phyloP scores from a whole-genome alignment of 495 filamentous ascomycete genomes.

The Trichocladium uniseriatum region DNA sequence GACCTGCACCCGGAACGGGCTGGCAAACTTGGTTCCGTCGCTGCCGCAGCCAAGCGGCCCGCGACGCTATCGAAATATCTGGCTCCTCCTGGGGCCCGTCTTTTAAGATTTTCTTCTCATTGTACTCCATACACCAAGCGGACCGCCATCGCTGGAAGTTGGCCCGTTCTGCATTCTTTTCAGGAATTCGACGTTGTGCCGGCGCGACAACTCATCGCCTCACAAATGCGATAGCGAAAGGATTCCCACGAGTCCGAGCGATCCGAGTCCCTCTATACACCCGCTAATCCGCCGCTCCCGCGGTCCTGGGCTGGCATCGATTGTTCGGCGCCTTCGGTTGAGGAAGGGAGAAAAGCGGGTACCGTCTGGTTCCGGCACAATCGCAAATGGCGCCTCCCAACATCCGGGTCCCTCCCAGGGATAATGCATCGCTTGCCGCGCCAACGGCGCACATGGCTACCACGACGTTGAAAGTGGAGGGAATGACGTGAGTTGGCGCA shows the following conservation, averaged over 20 bases:
- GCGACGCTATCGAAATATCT: background rate
- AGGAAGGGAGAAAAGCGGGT: background rate
- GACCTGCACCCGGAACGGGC: conserved; percentile 3
- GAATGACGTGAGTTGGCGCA: conserved; percentile 61
- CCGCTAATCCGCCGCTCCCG: background rate
- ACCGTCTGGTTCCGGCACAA: background rate
- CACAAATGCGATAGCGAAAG: conserved; percentile 7
- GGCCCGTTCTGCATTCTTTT: conserved; percentile 10
- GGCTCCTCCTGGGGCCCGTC: background rate
- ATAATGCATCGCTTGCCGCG: conserved; percentile 24
- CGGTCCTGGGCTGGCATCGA: background rate
- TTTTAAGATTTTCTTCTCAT: background rate
- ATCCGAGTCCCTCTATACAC: background rate
- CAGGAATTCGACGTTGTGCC: background rate
- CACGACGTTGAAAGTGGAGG: conserved; percentile 80
- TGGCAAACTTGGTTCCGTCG: conserved; percentile 14
- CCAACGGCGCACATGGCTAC: conserved; percentile 61
- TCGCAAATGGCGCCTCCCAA: conserved; percentile 39
- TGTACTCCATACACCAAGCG: background rate
- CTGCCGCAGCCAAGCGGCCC: conserved; percentile 6
- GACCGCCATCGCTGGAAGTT: conserved; percentile 18
- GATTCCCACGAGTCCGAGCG: conserved; percentile 4
- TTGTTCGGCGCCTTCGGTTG: background rate
- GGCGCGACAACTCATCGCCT: background rate
- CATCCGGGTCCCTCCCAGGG: conserved; percentile 37